Evolutionary conservation across 352 stramenopile species (phyloP), one percentile per base, ranked within the genome.

Genomic region (Bremia lactucae): DNA sequence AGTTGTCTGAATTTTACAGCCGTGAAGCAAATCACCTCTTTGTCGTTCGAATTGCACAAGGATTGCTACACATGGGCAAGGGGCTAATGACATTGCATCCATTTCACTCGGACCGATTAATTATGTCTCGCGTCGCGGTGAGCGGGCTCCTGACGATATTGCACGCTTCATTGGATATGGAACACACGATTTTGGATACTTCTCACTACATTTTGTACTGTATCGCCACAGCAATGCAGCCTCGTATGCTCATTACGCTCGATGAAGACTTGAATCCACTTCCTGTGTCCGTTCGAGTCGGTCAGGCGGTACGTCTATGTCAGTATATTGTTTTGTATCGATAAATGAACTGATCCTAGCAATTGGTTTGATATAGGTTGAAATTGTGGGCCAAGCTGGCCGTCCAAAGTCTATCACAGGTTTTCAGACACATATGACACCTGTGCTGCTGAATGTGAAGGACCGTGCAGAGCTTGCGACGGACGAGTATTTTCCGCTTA

Each of bases 381-480:
- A 99, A 55, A 99, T 96, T 40, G 96, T 99, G 24, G 96, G 96
- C 5, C 96, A 99, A 76, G 96, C 96, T 6, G 96, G 96, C 62
- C 95, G 96, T 24, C 96, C 96, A 10, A 99, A 99, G 76, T 97
- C 95, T 36, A 99, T 99, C 51, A 99, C 96, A 38, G 96, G 96
- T 41, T 99, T 99, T 70, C 96, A 99, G 63, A 99, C 96, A 31
- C 96, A 99, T 70, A 98, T 92, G 42, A 98, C 96, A 24, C 96
- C 96, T 31, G 96, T 99, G 38, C 72, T 99, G 55, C 75, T 99
- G 26, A 96, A 94, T 48, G 79, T 96, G 22, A 96, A 96, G 62
- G 96, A 99, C 62, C 88, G 96, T 44, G 96, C 96, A 25, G 96
- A 99, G 68, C 74, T 99, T 11, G 96, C 94, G 36, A 98, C 94